Evolutionary conservation across 352 stramenopile species (phyloP), one percentile per base, ranked within the genome.

Genomic region (Saprolegnia parasitica): DNA sequence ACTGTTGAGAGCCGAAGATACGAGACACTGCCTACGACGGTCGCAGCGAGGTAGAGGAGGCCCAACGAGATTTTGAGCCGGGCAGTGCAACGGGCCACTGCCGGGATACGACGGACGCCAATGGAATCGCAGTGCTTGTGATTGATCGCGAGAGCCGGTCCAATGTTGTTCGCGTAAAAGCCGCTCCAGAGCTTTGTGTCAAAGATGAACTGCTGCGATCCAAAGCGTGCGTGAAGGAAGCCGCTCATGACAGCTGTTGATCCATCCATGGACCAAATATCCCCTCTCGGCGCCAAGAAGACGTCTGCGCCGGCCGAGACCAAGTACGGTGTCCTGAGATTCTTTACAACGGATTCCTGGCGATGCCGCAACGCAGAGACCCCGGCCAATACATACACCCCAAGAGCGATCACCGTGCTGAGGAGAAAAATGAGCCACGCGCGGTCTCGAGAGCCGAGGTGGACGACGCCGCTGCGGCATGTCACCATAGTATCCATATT

Each of bases 1-100:
- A 68, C 62, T 4, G 26, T 46, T 15, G 62, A 56, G 16, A 68
- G 15, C n/a, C 15, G 32, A n/a, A 68, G 64, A 21, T 58, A 68
- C 20, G 62, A 68, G 9, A 45, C 3, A 68, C 62, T 68, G 1
- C 62, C 62, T 6, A 40, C 46, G 3, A 3, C 40, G 1, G 62
- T 58, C 24, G 39, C 24, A 0, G 42, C 20, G 18, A 58, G 32
- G 46, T 68, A 68, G 11, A 15, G 1, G 18, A 68, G 15, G 4
- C 58, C 58, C 1, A 6, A 6, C 21, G 3, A 15, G 16, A 66
- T 4, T 20, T 42, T 42, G 24, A 60, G 47, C 29, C 29, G 29
- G 47, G 5, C 47, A 6, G 47, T 23, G n/a, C n/a, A 6, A 29
- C 2, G 24, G n/a, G 21, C 21, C 18, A 21, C 21, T 52, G 46